These are phyloP conservation scores for Silene uniflora DNA, from an alignment of 148 eudicot species.

Conservation along the genomic window DNA sequence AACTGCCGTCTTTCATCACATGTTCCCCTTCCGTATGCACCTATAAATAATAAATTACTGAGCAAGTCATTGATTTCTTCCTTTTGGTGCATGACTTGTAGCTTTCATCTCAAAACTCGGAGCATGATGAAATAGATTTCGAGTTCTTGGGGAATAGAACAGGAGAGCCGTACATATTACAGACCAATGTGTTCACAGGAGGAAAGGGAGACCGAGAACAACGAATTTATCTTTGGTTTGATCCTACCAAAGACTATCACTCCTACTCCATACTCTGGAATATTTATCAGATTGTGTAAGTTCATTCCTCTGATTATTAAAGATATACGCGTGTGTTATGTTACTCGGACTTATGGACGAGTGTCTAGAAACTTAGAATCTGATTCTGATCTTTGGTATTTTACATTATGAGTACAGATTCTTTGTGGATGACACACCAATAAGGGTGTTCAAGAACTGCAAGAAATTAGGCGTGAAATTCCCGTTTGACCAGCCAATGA, in stretches of 20 bases:
- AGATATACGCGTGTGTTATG: no score
- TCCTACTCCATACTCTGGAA: slow-evolving; percentile 56
- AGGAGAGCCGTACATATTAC: slow-evolving; percentile 55
- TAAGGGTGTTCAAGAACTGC: slow-evolving; percentile 56
- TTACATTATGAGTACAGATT: slow-evolving; percentile 26
- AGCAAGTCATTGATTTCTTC: neutral
- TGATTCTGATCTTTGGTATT: neutral
- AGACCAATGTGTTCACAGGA: slow-evolving; percentile 63
- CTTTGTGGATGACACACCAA: slow-evolving; percentile 52
- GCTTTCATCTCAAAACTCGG: slow-evolving; percentile 53
- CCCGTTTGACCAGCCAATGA: slow-evolving; percentile 68
- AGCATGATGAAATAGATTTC: slow-evolving; percentile 53
- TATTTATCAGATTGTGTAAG: slow-evolving; percentile 56
- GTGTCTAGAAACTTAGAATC: no score
- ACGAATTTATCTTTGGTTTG: slow-evolving; percentile 59
- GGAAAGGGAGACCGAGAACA: slow-evolving; percentile 62
- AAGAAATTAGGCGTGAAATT: slow-evolving; percentile 53
- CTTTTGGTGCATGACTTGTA: slow-evolving; percentile 6
- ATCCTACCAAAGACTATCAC: slow-evolving; percentile 49
- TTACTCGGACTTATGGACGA: no score
- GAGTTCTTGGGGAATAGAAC: slow-evolving; percentile 50
- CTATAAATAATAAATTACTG: no score
- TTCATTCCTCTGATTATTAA: neutral
- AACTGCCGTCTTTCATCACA: no score
- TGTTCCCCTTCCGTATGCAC: no score